phyloP scores from a whole-genome alignment of 345 rosid genomes.

The Rhodamnia rubescens region DNA sequence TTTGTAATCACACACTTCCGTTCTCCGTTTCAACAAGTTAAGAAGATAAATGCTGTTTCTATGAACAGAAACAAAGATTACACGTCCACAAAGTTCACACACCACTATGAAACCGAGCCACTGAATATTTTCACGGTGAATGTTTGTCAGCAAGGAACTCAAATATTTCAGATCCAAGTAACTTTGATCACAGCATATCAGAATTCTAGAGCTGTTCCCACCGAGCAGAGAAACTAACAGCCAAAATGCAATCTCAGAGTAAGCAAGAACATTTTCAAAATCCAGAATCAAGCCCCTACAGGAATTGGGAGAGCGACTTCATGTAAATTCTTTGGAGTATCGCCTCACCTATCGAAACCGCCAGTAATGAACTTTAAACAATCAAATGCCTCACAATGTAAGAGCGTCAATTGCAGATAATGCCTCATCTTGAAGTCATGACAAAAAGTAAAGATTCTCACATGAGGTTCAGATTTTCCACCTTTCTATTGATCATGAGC shows the following conservation, averaged over 20 bases:
- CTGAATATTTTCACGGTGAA: neutral
- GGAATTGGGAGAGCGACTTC: neutral
- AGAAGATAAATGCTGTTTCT: neutral
- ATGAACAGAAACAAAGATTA: neutral
- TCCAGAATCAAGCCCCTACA: neutral
- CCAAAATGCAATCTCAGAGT: neutral
- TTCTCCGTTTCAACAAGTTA: neutral
- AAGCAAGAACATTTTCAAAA: neutral
- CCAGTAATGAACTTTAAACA: neutral
- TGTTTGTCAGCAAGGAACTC: neutral
- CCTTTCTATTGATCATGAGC: neutral
- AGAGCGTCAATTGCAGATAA: neutral
- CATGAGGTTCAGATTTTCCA: neutral
- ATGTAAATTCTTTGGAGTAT: neutral
- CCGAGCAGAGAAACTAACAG: neutral
- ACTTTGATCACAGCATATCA: neutral
- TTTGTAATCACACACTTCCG: neutral
- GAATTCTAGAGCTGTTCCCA: neutral
- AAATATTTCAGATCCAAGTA: neutral
- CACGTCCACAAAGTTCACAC: neutral
- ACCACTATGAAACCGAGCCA: neutral
- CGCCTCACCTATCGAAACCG: neutral
- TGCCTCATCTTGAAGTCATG: neutral
- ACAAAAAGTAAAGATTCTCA: neutral
- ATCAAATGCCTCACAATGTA: neutral